A percentile compares a stretch with the other conserved stretches of the same genome.
Conservation (phyloP, 257 asterid genomes). For the Solanum paucissectum region DNA sequence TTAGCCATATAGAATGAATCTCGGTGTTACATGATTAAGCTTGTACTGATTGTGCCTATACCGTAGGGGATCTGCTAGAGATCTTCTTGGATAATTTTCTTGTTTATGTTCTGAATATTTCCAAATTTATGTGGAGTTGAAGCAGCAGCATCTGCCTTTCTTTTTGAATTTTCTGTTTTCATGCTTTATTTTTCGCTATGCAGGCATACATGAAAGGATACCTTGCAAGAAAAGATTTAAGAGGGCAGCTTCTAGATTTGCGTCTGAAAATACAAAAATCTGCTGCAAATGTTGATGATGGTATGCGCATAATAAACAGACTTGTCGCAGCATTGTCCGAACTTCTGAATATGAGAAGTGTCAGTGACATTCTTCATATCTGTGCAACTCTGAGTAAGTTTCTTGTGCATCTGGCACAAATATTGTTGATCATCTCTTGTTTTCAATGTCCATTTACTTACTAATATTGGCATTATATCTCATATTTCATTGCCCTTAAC, state of each 20-base stretch:
- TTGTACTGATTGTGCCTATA: not conserved
- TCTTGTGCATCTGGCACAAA: not conserved
- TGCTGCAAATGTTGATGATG: conserved; percentile 82
- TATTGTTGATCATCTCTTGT: not conserved
- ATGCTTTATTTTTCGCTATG: not conserved
- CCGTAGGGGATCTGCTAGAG: not conserved
- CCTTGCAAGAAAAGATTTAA: conserved; percentile 63
- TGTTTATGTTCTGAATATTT: not conserved
- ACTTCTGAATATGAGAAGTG: conserved; percentile 70
- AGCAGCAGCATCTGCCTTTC: not conserved
- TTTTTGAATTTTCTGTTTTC: not conserved
- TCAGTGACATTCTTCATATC: conserved; percentile 73
- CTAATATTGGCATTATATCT: not conserved
- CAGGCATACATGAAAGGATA: conserved; percentile 92
- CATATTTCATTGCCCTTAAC: not conserved
- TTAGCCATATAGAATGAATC: not conserved
- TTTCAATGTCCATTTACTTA: not conserved
- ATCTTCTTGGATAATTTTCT: not conserved
- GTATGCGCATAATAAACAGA: conserved; percentile 79
- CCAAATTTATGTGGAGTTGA: not conserved
- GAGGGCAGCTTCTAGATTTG: conserved; percentile 53
- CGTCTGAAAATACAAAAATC: conserved; percentile 72
- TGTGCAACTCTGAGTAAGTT: conserved; percentile 78
- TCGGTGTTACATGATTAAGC: not conserved
- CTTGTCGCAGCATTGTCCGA: conserved; percentile 77